Evolutionary conservation across 148 eudicot species (phyloP), one percentile per base, ranked within the genome.

Genomic region (Linanthus parryae): DNA sequence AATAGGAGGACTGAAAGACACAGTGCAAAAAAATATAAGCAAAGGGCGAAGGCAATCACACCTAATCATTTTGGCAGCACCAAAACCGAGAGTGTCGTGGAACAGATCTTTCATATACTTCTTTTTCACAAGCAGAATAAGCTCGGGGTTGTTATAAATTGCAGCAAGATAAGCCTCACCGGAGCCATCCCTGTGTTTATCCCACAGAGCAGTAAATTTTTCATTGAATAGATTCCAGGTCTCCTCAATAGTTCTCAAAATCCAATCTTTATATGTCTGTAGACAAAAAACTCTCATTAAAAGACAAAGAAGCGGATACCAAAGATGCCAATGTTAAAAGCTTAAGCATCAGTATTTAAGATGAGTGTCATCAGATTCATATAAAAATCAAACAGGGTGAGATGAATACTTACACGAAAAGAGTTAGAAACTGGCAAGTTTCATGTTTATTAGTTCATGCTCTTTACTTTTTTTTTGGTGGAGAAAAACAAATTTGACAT

Each of bases 31-130:
- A n/a, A n/a, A n/a, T n/a, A n/a, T n/a, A n/a, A n/a, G n/a, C n/a
- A n/a, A n/a, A n/a, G n/a, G n/a, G n/a, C n/a, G n/a, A n/a, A n/a
- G n/a, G 14, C 33, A 6, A 23, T 8, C 59, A 70, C 37, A 81
- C 98, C 96, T 81, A 44, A 79, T 87, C 96, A 92, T 92, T 68
- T 92, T 92, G 55, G 96, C 94, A 58, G 98, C 69, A 48, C 87
- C 96, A 64, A 92, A 92, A 60, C 98, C 98, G 52, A 92, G 86
- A 43, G 83, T 55, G 62, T 87, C 98, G n/a, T 87, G 87, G 65
- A 92, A 68, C 65, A 92, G 48, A 20, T 87, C 83, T 43, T 23
- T 48, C 83, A 92, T 81, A 58, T 57, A 92, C 58, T 71, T 79
- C 49, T 68, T 48, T 57, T 81, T 85, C 33, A 76, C 62, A 26